A percentile compares a stretch with the other conserved stretches of the same genome.
phyloP scores from a whole-genome alignment of 306 rosid species.

The Styphnolobium japonicum region DNA sequence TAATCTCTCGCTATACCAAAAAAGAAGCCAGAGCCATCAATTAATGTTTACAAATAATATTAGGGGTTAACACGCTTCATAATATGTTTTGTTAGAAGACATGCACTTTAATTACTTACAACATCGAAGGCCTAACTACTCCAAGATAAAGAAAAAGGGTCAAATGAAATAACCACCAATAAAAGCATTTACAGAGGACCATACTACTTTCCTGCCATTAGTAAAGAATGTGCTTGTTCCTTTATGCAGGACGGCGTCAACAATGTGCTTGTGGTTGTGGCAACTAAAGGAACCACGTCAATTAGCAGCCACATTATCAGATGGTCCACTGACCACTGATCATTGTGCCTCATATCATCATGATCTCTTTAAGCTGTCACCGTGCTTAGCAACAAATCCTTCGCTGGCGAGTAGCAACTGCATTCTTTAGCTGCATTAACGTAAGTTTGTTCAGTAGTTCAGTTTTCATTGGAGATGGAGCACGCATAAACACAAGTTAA shows the following conservation, averaged over 20 bases:
- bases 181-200: not conserved
- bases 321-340: not conserved
- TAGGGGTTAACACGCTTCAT: too few relatives aligned
- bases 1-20: too few relatives aligned
- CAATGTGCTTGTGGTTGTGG: not conserved
- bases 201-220: not conserved
- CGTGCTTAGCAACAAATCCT: slow-evolving; percentile 58
- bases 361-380: slow-evolving; percentile 51
- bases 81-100: too few relatives aligned
- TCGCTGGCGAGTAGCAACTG: slow-evolving; percentile 50
- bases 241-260: not conserved
- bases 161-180: not conserved
- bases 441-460: not conserved
- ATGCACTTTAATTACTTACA: too few relatives aligned
- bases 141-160: too few relatives aligned
- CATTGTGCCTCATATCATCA: slow-evolving; percentile 11
- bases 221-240: too few relatives aligned
- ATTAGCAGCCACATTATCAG: not conserved
- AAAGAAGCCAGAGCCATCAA: too few relatives aligned
- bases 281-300: not conserved
- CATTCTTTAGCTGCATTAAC: slow-evolving; percentile 54
- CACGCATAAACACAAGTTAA: not conserved
- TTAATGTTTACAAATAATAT: too few relatives aligned
- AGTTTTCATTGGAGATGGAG: not conserved
- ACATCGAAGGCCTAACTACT: too few relatives aligned